Base-by-base conservation (phyloP, 2,329 filamentous ascomycete species). In the Alternaria dauci region DNA sequence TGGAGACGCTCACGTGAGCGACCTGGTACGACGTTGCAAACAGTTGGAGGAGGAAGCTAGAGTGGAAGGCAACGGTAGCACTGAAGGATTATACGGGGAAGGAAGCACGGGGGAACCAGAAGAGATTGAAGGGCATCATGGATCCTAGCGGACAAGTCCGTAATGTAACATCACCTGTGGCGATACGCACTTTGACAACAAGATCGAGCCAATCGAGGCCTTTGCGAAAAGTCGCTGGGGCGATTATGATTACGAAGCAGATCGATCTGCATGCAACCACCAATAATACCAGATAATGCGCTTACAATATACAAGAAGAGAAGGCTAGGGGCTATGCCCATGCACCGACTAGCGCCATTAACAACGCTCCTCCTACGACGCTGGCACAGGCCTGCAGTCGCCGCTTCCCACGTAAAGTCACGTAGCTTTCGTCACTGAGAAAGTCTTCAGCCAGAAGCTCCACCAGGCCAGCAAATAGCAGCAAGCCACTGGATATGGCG, bases 1-100 rank as follows among this genome's bases (percentile, higher is more conserved):
- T 74, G 88, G 88, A 3, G 95, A 98, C 81, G 85, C 85, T 63
- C 94, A 99, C 83, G 86, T 99, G 54, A 89, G 87, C 51, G 94
- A 98, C 79, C 81, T 99, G 69, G 92, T 92, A 16, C 79, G 82
- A 58, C 86, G 92, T 54, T 89, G 95, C 43, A 87, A 88, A 71
- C 85, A 82, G 52, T 83, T 96, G 55, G 86, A 90, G 80, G 66
- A 63, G 44, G 25, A 47, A 20, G 41, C 63, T 68, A 73, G 46
- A 4, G n/a, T 26, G 26, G 32, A 38, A 2, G 54, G 28, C 25
- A 20, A 30, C 20, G 38, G 58, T 52, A 50, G 14, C 72, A 79
- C 53, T 76, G 59, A 55, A 3, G 65, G 51, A 4, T 79, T 86
- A 68, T 74, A 77, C 46, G 83, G 73, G 69, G 76, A 80, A 52